A percentile compares a stretch with the other conserved stretches of the same genome.
Evolutionary conservation across 2,329 filamentous ascomycete species (phyloP).

Genomic region (Cercospora sp.): DNA sequence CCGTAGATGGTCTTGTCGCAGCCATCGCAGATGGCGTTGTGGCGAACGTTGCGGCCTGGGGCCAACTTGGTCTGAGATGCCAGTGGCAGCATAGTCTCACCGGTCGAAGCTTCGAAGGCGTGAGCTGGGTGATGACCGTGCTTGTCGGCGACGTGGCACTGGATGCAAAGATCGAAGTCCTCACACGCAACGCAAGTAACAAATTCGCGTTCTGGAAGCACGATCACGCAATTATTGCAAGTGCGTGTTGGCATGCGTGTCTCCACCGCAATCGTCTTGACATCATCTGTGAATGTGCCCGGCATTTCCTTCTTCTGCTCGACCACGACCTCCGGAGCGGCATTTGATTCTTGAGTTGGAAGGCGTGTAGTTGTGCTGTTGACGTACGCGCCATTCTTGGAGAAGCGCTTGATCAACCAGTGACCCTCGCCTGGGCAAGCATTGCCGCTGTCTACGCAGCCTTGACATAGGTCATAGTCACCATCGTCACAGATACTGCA

Average conservation of each 20-base stretch:
- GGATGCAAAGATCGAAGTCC: conserved; percentile 88
- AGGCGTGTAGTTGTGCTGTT: conserved; percentile 84
- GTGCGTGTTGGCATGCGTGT: conserved; percentile 58
- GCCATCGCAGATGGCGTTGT: conserved; percentile 90
- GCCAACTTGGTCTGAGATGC: conserved; percentile 67
- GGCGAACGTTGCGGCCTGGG: conserved; percentile 76
- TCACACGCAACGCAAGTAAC: conserved; percentile 82
- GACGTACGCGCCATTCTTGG: conserved; percentile 74
- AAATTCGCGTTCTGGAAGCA: conserved; percentile 72
- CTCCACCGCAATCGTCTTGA: conserved; percentile 42
- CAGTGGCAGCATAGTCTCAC: conserved; percentile 61
- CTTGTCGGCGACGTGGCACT: conserved; percentile 71
- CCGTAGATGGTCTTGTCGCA: conserved; percentile 87
- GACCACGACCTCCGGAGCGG: conserved; percentile 31
- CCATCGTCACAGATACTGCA: conserved; percentile 91
- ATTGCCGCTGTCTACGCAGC: conserved; percentile 72
- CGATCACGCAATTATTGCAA: conserved; percentile 68
- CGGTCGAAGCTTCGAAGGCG: conserved; percentile 68
- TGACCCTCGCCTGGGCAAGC: conserved; percentile 78
- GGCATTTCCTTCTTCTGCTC: conserved; percentile 46
- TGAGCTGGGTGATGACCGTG: conserved; percentile 94
- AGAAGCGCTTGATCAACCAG: conserved; percentile 90
- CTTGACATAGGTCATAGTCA: conserved; percentile 88
- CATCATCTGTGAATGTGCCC: conserved; percentile 48
- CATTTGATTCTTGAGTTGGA: conserved; percentile 40